Base-by-base conservation (phyloP, 2,329 filamentous ascomycete genomes). In the Penicillium expansum region DNA sequence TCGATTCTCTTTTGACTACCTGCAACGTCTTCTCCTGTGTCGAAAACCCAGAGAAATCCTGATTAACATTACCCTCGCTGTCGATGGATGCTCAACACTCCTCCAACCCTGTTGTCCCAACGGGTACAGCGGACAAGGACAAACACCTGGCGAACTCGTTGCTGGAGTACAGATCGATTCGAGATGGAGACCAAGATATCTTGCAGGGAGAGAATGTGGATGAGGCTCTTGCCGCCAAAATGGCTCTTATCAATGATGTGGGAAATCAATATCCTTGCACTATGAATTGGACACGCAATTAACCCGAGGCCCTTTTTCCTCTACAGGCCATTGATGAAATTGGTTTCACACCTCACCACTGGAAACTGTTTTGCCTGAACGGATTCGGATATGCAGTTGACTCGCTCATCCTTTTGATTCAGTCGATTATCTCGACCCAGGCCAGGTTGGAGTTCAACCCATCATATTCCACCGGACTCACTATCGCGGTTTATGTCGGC, bases 351-450 rank as follows among this genome's bases (percentile, higher is more conserved):
- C 70, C 71, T 0, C 85, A 82, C 63, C 84, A 86, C 61, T 76
- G 77, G 68, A 86, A 85, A 68, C 74, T 86, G 0, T 86, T 86
- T 70, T 81, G 82, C 62, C 75, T 87, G 45, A 86, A 85, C 62
- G 84, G 84, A 7, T 86, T 86, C 60, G 83, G 83, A 54, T 81
- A 77, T 60, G 71, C 69, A 0, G 72, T 74, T 32, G 71, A 75
- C 57, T 74, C 72, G 13, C 60, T 75, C 58, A 71, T 77, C 9
- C 62, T 77, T 1, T 62, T 74, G 32, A 64, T 75, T 13, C 70
- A 72, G 58, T 69, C 74, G 18, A 71, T 74, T 27, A 65, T 63
- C 10, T 56, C 62, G 3, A 24, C 14, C 1, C 58, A 73, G 62
- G 64, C 54, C 52, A 63, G 54, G 59, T 60, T 30, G 29, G 66